Evolutionary conservation across 2,329 filamentous ascomycete species (phyloP).

Genomic region (Tolypocladium tundrense): DNA sequence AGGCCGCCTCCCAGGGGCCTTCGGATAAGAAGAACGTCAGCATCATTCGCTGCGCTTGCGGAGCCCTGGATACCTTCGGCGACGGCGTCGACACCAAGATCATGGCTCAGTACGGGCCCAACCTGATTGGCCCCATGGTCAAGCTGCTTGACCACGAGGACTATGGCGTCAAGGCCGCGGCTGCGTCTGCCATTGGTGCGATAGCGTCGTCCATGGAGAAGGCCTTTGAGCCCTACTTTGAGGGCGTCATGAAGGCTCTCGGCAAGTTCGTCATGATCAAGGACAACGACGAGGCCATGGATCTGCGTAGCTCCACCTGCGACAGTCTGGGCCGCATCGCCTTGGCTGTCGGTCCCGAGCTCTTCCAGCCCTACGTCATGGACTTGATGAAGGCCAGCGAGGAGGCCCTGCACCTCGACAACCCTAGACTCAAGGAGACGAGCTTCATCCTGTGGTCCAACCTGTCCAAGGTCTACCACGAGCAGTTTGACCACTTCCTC

Average conservation of each 20-base stretch:
- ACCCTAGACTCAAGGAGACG: slow-evolving; percentile 86
- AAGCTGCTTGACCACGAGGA: slow-evolving; percentile 76
- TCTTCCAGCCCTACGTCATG: slow-evolving; percentile 85
- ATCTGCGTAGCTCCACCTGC: slow-evolving; percentile 79
- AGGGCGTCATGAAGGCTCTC: slow-evolving; percentile 81
- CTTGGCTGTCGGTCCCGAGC: slow-evolving; percentile 69
- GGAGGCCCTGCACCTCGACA: slow-evolving; percentile 78
- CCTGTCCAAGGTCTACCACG: slow-evolving; percentile 86
- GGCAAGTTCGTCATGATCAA: slow-evolving; percentile 78
- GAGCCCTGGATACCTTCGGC: slow-evolving; percentile 83
- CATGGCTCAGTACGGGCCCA: slow-evolving; percentile 70
- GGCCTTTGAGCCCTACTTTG: slow-evolving; percentile 84
- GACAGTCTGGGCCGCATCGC: slow-evolving; percentile 94
- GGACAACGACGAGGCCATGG: slow-evolving; percentile 79
- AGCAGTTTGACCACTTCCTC: slow-evolving; percentile 70
- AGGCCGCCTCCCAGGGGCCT: slow-evolving; percentile 61
- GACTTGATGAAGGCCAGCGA: slow-evolving; percentile 88
- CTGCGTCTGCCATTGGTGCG: slow-evolving; percentile 81
- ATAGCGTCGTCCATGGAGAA: slow-evolving; percentile 78
- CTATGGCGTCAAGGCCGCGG: slow-evolving; percentile 79
- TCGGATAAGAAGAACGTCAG: slow-evolving; percentile 67
- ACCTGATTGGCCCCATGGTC: slow-evolving; percentile 77
- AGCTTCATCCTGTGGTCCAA: slow-evolving; percentile 96
- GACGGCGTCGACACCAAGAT: slow-evolving; percentile 72
- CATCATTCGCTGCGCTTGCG: slow-evolving; percentile 83